Evolutionary conservation across 805 yeast genomes (phyloP).

Genomic region (Myxozyma mucilagina): DNA sequence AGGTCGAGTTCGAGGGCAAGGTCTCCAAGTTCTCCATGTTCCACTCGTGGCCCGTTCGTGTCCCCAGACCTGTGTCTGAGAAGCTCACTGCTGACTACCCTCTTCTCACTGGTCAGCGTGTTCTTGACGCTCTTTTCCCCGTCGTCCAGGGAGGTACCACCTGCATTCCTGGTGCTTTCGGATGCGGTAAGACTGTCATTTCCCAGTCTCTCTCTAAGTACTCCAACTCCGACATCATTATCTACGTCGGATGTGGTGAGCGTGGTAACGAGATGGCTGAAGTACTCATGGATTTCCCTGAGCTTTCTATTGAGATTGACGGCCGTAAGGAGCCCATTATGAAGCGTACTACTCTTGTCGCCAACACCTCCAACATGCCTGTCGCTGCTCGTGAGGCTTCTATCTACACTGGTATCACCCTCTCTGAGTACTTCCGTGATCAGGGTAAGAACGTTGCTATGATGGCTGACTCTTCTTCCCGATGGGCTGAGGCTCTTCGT

Average conservation of each 20-base stretch:
- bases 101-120: slow-evolving; percentile 97
- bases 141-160: slow-evolving; percentile 99
- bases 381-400: slow-evolving; percentile 99
- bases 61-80: slow-evolving; percentile 97
- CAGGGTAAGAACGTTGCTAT: slow-evolving; percentile 98
- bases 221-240: slow-evolving; percentile 95
- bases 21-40: slow-evolving; percentile 82
- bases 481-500: slow-evolving; percentile 99
- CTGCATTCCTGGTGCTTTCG: slow-evolving; percentile 99
- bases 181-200: slow-evolving; percentile 98
- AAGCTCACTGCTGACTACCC: slow-evolving; percentile 93
- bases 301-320: slow-evolving; percentile 81
- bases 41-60: slow-evolving; percentile 99
- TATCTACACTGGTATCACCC: slow-evolving; percentile 96
- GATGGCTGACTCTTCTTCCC: slow-evolving; percentile 99
- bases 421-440: slow-evolving; percentile 99
- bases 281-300: slow-evolving; percentile 99
- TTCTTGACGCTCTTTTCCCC: slow-evolving; percentile 94
- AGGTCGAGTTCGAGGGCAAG: slow-evolving; percentile 92
- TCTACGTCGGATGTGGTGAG: slow-evolving; percentile 96
- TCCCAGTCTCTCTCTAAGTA: slow-evolving; percentile 96
- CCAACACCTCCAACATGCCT: slow-evolving; percentile 99
- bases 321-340: slow-evolving; percentile 98
- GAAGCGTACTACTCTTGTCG: slow-evolving; percentile 99
- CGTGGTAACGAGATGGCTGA: slow-evolving; percentile 99